These are phyloP conservation scores for Mrakia frigida DNA, from an alignment of 768 basidiomycete genomes.

Conservation along the genomic window DNA sequence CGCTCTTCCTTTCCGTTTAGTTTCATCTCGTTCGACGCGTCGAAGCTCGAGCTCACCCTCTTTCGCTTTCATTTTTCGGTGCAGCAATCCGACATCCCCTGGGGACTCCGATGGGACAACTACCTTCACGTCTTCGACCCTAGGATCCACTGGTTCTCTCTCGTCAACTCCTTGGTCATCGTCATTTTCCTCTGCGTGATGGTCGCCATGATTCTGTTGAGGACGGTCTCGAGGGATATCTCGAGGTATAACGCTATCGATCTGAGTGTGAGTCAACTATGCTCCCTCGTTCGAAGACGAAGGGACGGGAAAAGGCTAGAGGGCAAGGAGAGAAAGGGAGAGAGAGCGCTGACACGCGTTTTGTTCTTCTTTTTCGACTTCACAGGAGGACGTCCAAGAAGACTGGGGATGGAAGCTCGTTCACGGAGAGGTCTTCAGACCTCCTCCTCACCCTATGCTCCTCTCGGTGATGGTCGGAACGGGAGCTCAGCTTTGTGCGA, in stretches of 20 bases:
- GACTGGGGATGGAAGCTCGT: constrained; percentile 99
- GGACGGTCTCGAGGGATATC: constrained; percentile 86
- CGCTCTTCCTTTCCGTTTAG: neutral
- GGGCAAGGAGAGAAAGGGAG: too few species aligned
- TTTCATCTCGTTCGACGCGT: neutral
- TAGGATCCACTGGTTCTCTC: constrained; percentile 87
- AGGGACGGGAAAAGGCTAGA: too few species aligned
- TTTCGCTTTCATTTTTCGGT: neutral
- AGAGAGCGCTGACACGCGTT: neutral
- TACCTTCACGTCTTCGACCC: constrained; percentile 54
- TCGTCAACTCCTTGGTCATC: constrained; percentile 87
- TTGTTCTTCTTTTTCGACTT: neutral
- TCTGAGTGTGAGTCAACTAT: constrained; percentile 55
- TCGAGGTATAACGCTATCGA: constrained; percentile 93
- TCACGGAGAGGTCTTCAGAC: constrained; percentile 91
- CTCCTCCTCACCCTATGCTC: constrained; percentile 68
- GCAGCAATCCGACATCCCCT: constrained; percentile 54
- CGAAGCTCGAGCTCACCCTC: neutral
- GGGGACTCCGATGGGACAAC: constrained; percentile 95
- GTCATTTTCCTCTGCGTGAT: constrained; percentile 85
- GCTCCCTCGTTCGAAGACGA: too few species aligned
- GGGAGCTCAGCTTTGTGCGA: constrained; percentile 74
- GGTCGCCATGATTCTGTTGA: constrained; percentile 84
- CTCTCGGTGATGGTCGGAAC: constrained; percentile 86
- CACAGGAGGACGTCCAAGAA: constrained; percentile 49